Conservation (phyloP, 2,329 filamentous ascomycete species). For the Venturia carpophila region DNA sequence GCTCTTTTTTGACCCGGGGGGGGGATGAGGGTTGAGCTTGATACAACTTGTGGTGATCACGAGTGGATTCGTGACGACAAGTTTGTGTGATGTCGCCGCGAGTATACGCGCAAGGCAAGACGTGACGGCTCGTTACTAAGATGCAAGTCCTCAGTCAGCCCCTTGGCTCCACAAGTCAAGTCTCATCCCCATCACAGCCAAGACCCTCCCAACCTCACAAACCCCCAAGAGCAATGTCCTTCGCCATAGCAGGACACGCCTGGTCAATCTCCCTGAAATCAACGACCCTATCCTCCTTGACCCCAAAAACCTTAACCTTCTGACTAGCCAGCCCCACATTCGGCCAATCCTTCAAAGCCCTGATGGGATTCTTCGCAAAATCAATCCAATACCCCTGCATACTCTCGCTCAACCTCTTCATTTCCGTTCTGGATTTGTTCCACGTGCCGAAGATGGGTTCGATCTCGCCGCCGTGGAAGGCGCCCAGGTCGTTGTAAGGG, state of each 20-base stretch:
- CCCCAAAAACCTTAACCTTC: not conserved
- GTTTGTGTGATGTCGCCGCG: no score
- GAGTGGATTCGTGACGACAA: no score
- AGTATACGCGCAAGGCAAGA: no score
- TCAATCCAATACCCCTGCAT: conserved; percentile 15
- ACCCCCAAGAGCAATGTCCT: not conserved
- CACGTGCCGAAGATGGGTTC: conserved; percentile 17
- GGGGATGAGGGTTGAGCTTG: no score
- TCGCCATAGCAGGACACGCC: not conserved
- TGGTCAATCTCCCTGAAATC: not conserved
- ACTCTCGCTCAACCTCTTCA: conserved; percentile 12
- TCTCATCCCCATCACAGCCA: no score
- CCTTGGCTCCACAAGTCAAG: no score
- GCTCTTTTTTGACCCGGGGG: no score
- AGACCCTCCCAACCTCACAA: no score
- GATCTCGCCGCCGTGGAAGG: conserved; percentile 31
- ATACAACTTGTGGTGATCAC: no score
- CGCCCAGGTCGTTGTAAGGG: conserved; percentile 23
- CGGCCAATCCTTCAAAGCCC: not conserved
- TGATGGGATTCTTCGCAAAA: not conserved
- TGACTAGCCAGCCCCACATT: not conserved
- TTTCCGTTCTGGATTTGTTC: not conserved
- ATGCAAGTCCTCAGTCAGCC: no score
- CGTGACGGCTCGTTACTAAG: no score
- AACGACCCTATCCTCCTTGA: not conserved